Base-by-base conservation (phyloP, 306 rosid genomes). In the Vigna unguiculata region DNA sequence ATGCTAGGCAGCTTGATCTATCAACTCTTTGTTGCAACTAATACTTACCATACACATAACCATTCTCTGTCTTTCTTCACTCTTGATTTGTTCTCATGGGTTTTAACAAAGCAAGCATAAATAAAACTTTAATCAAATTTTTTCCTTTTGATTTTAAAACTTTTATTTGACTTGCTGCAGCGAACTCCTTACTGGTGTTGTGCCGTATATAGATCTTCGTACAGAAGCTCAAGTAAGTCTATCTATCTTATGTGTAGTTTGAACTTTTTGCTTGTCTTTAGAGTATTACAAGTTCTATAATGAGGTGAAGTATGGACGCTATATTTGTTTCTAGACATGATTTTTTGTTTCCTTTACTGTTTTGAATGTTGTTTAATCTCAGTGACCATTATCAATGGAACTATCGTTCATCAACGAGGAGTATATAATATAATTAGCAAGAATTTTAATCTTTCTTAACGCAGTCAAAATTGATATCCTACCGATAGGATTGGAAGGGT, bases 151-250 rank as follows among this genome's bases (percentile, higher is more conserved):
- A 62, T 62, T 55, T 71, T 4, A 34, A 60, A 53, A 8, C 34
- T 34, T 74, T 38, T 28, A 36, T 81, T 78, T 43, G 15, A 66
- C 62, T 41, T 81, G 71, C 76, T 88, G 91, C 96, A 93, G 98
- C 62, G 98, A 95, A 86, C 93, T 92, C 80, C 89, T 95, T 55
- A 92, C 98, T 38, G 97, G 97, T 72, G 97, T 95, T 86, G 93
- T 95, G 80, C 97, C 98, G 65, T 90, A 95, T 71, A 95, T 97
- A 20, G 97, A 92, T 92, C 97, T 95, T 78, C 93, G 96, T 65
- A 83, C 97, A 41, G 97, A 90, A 87, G 91, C 93, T 1, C 97
- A 95, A 92, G 98, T 93, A 63, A 74, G 88, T 60, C 74, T 53
- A 16, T 61, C 81, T 64, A 41, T 75, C 21, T 79, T 57, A 40